These are phyloP conservation scores for Alternaria triticimaculans DNA, from an alignment of 2,329 filamentous ascomycete genomes.

Conservation along the genomic window DNA sequence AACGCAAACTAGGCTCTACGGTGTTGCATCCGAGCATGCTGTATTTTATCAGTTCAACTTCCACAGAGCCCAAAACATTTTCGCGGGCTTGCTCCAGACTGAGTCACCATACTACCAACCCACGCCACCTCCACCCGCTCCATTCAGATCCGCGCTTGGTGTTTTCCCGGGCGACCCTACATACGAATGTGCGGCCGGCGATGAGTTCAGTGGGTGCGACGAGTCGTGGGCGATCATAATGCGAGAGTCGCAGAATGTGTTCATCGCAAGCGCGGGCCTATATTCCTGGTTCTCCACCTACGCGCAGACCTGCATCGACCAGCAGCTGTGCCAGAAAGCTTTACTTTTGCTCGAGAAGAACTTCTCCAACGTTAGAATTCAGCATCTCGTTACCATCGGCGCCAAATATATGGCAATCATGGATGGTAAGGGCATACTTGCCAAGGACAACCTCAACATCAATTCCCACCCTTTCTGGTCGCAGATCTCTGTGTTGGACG, in stretches of 20 bases:
- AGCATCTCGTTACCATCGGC: not conserved
- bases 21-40: constrained; percentile 65
- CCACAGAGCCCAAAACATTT: constrained; percentile 75
- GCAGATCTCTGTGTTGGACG: not conserved
- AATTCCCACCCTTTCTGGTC: not conserved
- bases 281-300: not conserved
- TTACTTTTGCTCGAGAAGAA: not conserved
- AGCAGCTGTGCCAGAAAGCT: not conserved
- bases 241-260: not conserved
- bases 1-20: not conserved
- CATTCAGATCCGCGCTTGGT: not conserved
- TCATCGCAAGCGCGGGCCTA: not conserved
- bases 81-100: constrained; percentile 80
- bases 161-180: not conserved
- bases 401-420: not conserved
- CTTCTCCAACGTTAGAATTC: not conserved
- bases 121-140: not conserved
- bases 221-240: constrained; percentile 5
- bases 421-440: not conserved
- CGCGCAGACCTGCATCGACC: constrained; percentile 1
- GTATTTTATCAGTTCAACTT: constrained; percentile 80
- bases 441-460: not conserved
- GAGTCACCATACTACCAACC: constrained; percentile 72
- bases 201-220: constrained; percentile 1
- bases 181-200: not conserved